phyloP scores from a whole-genome alignment of 352 stramenopile species.

The Phytopythium mirpurense region DNA sequence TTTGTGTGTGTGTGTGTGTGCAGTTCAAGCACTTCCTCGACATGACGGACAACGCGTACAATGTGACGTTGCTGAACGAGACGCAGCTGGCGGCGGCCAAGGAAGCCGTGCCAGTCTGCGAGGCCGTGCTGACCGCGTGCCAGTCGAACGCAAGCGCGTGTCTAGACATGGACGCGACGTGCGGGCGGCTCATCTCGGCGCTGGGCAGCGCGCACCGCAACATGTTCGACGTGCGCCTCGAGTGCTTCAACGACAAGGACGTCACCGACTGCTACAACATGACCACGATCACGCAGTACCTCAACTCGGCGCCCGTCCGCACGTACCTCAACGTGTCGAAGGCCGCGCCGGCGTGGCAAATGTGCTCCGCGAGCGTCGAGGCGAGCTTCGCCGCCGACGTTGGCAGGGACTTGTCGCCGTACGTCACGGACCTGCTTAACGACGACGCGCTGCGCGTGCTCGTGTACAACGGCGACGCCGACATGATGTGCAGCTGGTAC shows the following conservation, averaged over 20 bases:
- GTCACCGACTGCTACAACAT: conserved; percentile 13
- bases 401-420: conserved; percentile 17
- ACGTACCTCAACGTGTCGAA: conserved; percentile 29
- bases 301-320: conserved; percentile 50
- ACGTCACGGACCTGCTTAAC: conserved; percentile 19
- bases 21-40: conserved; percentile 33
- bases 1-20: background rate
- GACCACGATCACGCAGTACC: conserved; percentile 24
- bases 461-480: conserved; percentile 27
- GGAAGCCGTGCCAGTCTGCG: conserved; percentile 17
- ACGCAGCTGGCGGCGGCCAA: conserved; percentile 21
- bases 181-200: conserved; percentile 12
- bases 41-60: conserved; percentile 50
- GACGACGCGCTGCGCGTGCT: conserved; percentile 16
- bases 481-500: conserved; percentile 40
- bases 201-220: conserved; percentile 24
- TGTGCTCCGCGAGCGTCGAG: conserved; percentile 86
- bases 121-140: conserved; percentile 20
- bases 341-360: conserved; percentile 54
- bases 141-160: conserved; percentile 18
- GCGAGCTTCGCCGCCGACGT: conserved; percentile 50
- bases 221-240: conserved; percentile 45
- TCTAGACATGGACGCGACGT: conserved; percentile 12
- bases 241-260: conserved; percentile 13
- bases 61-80: conserved; percentile 30